Conservation (phyloP, 2,329 filamentous ascomycete genomes). For the Chaetoscypha palmicola region DNA sequence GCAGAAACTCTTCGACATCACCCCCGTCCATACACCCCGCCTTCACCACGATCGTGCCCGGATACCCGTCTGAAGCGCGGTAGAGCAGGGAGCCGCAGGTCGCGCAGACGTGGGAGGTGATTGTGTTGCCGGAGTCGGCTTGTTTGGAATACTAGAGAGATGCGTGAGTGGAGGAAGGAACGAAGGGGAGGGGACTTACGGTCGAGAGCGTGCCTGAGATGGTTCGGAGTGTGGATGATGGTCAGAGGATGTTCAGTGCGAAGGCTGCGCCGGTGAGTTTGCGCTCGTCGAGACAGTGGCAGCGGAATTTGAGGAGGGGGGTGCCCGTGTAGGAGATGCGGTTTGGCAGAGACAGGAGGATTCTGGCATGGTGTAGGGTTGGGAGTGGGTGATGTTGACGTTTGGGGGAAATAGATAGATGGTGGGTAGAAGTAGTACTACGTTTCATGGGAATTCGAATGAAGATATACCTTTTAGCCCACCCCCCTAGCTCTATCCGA, state of each 20-base stretch:
- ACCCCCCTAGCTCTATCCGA: no score
- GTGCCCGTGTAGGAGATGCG: constrained; percentile 12
- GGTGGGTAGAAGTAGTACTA: no score
- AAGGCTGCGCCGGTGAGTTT: constrained; percentile 23
- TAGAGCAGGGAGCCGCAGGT: constrained; percentile 15
- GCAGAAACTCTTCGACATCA: constrained; percentile 14
- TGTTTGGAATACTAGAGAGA: constrained; percentile 14
- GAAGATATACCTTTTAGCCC: no score
- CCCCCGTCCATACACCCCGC: constrained; percentile 20
- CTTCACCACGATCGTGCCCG: constrained; percentile 18
- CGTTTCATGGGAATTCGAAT: no score
- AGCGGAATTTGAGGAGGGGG: constrained; percentile 17
- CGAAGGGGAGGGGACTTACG: no score
- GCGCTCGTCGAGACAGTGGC: constrained; percentile 21
- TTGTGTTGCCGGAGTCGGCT: constrained; percentile 17
- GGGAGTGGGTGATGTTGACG: background rate
- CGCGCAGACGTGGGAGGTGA: constrained; percentile 14
- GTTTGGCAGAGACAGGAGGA: background rate
- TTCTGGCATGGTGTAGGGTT: background rate
- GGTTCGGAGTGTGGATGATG: constrained; percentile 8
- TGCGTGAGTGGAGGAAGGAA: no score
- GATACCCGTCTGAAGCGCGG: constrained; percentile 10
- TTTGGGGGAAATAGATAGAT: no score
- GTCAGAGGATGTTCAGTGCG: constrained; percentile 17
- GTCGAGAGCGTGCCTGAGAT: constrained; percentile 14